Conservation (phyloP, 257 asterid genomes). For the Pogostemon cablin region DNA sequence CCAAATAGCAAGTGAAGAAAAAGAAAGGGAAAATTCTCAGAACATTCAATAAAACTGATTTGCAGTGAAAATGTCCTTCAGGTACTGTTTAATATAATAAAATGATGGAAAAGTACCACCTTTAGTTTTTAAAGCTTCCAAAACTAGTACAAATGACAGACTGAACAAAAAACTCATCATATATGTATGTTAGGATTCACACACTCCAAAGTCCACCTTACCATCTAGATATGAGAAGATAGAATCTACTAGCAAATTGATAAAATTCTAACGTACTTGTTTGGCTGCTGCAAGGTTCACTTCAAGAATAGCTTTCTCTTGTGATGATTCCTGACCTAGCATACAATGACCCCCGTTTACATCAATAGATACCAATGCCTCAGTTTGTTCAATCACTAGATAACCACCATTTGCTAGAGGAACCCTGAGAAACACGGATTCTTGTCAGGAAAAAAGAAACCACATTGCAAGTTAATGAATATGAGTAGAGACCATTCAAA, state of each 20-base stretch:
- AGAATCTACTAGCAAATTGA: constrained; percentile 22
- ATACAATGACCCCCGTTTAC: constrained; percentile 97
- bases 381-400: constrained; percentile 97
- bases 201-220: constrained; percentile 14
- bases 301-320: constrained; percentile 88
- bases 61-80: neutral
- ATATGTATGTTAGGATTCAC: constrained; percentile 9
- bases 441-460: constrained; percentile 29
- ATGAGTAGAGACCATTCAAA: constrained; percentile 17
- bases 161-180: constrained; percentile 20
- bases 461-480: constrained; percentile 28
- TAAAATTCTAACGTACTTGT: constrained; percentile 56
- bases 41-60: constrained; percentile 6
- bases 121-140: neutral
- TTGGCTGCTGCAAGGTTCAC: constrained; percentile 96
- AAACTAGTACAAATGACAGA: constrained; percentile 2
- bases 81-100: constrained; percentile 7
- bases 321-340: constrained; percentile 95
- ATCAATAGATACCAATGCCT: constrained; percentile 93
- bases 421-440: constrained; percentile 60
- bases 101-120: neutral
- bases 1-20: constrained; percentile 25
- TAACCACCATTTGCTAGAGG: constrained; percentile 92
- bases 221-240: constrained; percentile 23
- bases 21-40: constrained; percentile 5